Base-by-base conservation (phyloP, 2,329 filamentous ascomycete genomes). In the Metarhizium brunneum region DNA sequence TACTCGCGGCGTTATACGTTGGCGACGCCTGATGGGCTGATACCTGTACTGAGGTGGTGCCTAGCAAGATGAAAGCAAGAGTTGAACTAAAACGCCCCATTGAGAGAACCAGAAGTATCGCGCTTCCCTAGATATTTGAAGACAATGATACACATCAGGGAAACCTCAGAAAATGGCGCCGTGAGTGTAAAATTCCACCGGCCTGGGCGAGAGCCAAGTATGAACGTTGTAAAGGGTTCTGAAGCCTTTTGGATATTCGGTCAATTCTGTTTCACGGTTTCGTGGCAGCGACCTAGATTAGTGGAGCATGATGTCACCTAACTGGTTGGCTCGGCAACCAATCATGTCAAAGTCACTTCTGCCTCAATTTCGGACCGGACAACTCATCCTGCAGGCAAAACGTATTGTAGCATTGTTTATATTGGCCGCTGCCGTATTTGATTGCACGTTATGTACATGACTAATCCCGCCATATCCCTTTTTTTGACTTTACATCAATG, bases 261-360 rank as follows among this genome's bases (percentile, higher is more conserved):
- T 40, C 36, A 11, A 16, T 11, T 40, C 14, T 6, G 10, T 40
- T 40, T 16, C 36, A 14, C 36, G 14, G 4, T 14, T 16, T 40
- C 38, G 38, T 11, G 38, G 38, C 38, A 40, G 38, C 25, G 25
- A 25, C 25, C 25, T 4, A 40, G 13, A 40, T 16, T 40, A 35
- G 32, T 7, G 7, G 32, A 35, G 32, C 3, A 35, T 35, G 32
- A 35, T 35, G 32, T 35, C 32, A 35, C 32, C 10, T 35, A 35
- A 8, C 7, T 47, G 25, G 53, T 54, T 54, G 53, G 38, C 64
- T 59, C 58, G 68, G 66, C 63, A 68, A 67, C 64, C 56, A 55
- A 47, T n/a, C 47, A 49, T 54, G 32, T 11, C 6, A 16, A 5
- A 40, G 38, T 16, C 38, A n/a, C 8, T 16, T 16, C 38, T 13